phyloP scores from a whole-genome alignment of 495 filamentous ascomycete genomes.

The Elasticomyces elasticus region DNA sequence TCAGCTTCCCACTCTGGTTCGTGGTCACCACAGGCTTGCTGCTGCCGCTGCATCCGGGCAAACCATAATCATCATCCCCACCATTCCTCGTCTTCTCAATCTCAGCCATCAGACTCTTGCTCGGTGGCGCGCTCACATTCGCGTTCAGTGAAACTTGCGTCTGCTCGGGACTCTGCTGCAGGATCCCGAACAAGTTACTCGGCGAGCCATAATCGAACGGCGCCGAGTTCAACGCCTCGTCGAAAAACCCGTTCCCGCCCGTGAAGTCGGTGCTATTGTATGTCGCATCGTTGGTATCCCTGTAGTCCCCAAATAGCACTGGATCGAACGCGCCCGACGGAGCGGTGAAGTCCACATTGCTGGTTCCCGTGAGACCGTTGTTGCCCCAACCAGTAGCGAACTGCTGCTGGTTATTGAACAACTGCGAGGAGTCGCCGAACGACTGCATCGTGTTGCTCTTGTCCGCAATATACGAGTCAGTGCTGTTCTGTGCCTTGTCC shows the following conservation, averaged over 20 bases:
- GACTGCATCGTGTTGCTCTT: background rate
- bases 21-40: background rate
- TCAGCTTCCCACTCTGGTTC: constrained; percentile 52
- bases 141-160: constrained; percentile 51
- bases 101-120: constrained; percentile 61
- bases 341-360: constrained; percentile 17
- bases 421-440: constrained; percentile 18
- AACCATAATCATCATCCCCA: constrained; percentile 53
- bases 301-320: constrained; percentile 83
- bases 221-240: constrained; percentile 68
- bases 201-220: constrained; percentile 18
- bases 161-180: constrained; percentile 19
- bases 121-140: constrained; percentile 36
- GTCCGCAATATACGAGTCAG: constrained; percentile 1
- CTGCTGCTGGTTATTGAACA: constrained; percentile 27
- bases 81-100: constrained; percentile 62
- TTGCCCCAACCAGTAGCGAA: constrained; percentile 39
- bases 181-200: constrained; percentile 21
- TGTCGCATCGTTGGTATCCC: constrained; percentile 74
- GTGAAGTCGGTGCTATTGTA: constrained; percentile 49
- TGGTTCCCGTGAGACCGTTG: constrained; percentile 26
- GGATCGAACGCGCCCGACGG: constrained; percentile 57
- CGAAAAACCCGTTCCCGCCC: constrained; percentile 68
- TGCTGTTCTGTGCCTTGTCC: constrained; percentile 20
- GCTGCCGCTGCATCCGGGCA: constrained; percentile 36